Evolutionary conservation across 352 stramenopile species (phyloP), one percentile per base, ranked within the genome.

Genomic region (Globisporangium viniferum): DNA sequence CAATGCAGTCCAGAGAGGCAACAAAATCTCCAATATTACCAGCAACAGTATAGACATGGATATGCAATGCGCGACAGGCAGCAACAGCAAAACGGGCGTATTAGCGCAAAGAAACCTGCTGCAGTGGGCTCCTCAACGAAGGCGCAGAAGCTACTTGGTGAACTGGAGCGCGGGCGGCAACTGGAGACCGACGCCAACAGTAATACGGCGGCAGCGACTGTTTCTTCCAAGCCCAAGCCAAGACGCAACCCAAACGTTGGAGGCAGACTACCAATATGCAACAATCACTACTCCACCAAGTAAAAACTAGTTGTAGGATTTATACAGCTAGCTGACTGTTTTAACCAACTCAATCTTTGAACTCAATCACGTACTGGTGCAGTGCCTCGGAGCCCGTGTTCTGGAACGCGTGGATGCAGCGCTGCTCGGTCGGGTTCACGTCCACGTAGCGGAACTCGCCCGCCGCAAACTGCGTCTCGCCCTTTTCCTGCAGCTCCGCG

Each of bases 341-440:
- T 24, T 24, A 51, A 18, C 44, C 22, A 15, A n/a, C 44, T 62
- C 10, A 72, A 9, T 35, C 7, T 31, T 71, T 74, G 58, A 83
- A 81, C 68, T 83, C 76, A 20, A 83, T 54, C 29, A 83, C 70
- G 54, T 83, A 83, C 53, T 83, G 74, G 22, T 83, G 64, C 46
- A 81, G 62, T 9, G 62, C 54, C 4, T 46, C 22, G 5, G 41
- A 5, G 0, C 72, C 72, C 0, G 68, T 62, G 65, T 83, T 83
- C 53, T 70, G 66, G 64, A 81, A 81, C 36, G 76, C 76, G 44
- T 83, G 76, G 20, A 83, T 63, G 35, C 70, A 73, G 29, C 56
- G 56, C n/a, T 57, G 44, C 2, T n/a, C 4, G 1, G 18, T 60
- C 10, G 66, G 44, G 29, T 72, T 64, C 18, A 83, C 67, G 54